phyloP scores from a whole-genome alignment of 140 eudicot genomes.

The Stevia rebaudiana region DNA sequence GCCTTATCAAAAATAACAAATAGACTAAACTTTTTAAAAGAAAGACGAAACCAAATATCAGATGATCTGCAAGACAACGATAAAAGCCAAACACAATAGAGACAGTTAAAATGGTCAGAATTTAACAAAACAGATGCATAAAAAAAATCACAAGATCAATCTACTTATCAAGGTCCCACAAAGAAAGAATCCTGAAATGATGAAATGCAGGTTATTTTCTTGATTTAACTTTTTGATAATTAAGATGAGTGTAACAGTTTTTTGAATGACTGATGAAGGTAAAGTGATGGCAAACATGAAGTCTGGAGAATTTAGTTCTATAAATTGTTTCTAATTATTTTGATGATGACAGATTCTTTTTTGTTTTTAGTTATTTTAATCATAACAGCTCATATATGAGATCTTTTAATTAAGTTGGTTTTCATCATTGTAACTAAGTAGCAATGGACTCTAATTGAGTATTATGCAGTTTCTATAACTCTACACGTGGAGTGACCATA shows the following conservation, averaged over 20 bases:
- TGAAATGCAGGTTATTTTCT: neutral
- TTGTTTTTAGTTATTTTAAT: neutral
- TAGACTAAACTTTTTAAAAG: conserved; percentile 85
- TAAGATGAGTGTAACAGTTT: conserved; percentile 10
- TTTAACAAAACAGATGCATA: conserved; percentile 8
- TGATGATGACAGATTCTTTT: neutral
- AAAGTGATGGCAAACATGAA: conserved; percentile 8
- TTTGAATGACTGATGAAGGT: conserved; percentile 2
- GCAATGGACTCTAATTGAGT: neutral
- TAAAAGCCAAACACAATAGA: conserved; percentile 32
- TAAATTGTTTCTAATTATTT: conserved; percentile 1
- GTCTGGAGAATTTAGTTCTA: neutral
- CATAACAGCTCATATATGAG: neutral
- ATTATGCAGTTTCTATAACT: too few relatives aligned
- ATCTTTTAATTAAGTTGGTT: neutral
- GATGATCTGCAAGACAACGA: conserved; percentile 59
- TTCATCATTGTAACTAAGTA: neutral
- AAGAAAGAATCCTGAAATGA: too few relatives aligned
- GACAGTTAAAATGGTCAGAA: conserved; percentile 29
- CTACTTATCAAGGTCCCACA: conserved; percentile 1
- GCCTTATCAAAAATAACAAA: conserved; percentile 75
- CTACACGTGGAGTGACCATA: too few relatives aligned
- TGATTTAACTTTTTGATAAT: neutral
- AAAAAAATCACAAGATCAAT: conserved; percentile 24
- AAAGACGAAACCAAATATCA: conserved; percentile 59